Evolutionary conservation across 2,329 filamentous ascomycete genomes (phyloP).

Genomic region (Ambrosiella beaveri): DNA sequence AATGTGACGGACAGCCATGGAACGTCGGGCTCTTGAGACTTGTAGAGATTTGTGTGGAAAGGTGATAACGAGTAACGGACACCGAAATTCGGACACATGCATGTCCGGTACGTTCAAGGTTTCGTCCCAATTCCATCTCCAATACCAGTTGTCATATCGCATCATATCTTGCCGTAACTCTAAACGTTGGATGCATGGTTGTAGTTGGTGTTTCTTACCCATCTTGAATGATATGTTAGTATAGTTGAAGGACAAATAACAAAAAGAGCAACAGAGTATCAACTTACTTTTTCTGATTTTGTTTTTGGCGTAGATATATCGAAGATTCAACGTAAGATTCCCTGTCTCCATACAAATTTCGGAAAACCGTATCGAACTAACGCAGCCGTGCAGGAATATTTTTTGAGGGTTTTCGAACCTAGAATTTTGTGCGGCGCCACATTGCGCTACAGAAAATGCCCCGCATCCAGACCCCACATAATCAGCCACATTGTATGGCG

Average conservation of each 20-base stretch:
- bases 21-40: too few species aligned
- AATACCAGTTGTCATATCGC: background rate
- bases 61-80: too few species aligned
- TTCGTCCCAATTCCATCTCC: too few species aligned
- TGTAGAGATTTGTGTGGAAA: too few species aligned
- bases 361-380: constrained; percentile 8
- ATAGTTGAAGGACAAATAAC: constrained; percentile 11
- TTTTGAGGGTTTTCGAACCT: constrained; percentile 13
- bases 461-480: background rate
- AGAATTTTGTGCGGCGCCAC: constrained; percentile 13
- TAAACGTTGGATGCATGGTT: background rate
- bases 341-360: constrained; percentile 11
- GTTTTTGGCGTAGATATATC: constrained; percentile 11
- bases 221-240: constrained; percentile 33
- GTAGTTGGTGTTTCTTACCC: constrained; percentile 34
- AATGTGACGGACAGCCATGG: too few species aligned
- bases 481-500: constrained; percentile 6
- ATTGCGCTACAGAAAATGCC: background rate
- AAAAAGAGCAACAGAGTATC: constrained; percentile 8
- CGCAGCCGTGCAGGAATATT: constrained; percentile 8
- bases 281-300: constrained; percentile 13
- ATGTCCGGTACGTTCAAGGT: too few species aligned
- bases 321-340: constrained; percentile 12
- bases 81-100: too few species aligned
- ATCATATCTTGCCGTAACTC: background rate